Conservation (phyloP, 2,329 filamentous ascomycete genomes). For the Fusarium scirpi region DNA sequence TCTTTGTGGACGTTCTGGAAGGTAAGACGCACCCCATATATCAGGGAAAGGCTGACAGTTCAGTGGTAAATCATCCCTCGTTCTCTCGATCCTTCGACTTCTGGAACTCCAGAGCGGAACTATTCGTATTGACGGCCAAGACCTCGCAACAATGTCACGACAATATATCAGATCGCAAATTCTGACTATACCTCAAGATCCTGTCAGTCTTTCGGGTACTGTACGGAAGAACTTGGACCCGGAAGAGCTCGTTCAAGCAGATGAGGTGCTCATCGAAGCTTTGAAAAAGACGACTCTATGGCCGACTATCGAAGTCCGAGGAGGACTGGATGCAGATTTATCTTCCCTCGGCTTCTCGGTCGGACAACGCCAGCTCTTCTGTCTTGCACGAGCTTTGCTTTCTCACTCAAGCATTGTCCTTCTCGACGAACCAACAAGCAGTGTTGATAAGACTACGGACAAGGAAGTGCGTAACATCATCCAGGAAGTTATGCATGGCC, state of each 20-base stretch:
- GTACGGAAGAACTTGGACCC: constrained; percentile 63
- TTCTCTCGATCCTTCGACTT: constrained; percentile 61
- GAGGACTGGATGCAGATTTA: constrained; percentile 54
- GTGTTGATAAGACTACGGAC: constrained; percentile 48
- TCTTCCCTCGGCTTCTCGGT: constrained; percentile 53
- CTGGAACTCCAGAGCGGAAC: constrained; percentile 55
- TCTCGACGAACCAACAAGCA: constrained; percentile 51
- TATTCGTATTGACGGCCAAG: constrained; percentile 59
- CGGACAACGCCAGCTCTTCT: constrained; percentile 62
- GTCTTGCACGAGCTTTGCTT: constrained; percentile 60
- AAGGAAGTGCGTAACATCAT: constrained; percentile 43
- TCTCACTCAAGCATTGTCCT: constrained; percentile 46
- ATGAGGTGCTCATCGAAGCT: constrained; percentile 56
- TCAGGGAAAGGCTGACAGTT: neutral
- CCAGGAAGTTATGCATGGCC: constrained; percentile 34
- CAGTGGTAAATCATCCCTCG: constrained; percentile 64
- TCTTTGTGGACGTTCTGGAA: constrained; percentile 64
- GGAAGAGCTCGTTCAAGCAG: constrained; percentile 44
- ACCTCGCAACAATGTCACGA: constrained; percentile 56
- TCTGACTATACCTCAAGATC: constrained; percentile 62
- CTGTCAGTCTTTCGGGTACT: constrained; percentile 58
- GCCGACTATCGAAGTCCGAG: constrained; percentile 52
- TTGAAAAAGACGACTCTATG: constrained; percentile 59
- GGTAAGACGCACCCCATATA: neutral
- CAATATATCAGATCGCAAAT: constrained; percentile 58